phyloP scores from a whole-genome alignment of 768 basidiomycete genomes.

The Boletellus emodensis region DNA sequence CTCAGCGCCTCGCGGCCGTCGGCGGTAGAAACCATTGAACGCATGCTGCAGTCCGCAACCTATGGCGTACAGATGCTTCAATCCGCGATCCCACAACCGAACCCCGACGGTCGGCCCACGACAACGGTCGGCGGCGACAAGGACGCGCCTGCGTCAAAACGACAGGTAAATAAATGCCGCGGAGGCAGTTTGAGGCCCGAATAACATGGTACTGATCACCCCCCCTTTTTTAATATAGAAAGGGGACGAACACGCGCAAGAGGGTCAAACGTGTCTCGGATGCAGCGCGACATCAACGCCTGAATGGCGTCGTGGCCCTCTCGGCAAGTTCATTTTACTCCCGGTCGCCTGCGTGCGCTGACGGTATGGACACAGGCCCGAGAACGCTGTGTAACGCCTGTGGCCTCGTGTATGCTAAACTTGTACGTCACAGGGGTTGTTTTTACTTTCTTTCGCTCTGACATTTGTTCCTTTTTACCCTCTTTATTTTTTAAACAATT shows the following conservation, averaged over 20 bases:
- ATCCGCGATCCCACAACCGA: constrained; percentile 26
- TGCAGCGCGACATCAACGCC: constrained; percentile 83
- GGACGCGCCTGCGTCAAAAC: constrained; percentile 29
- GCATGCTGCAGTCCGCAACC: constrained; percentile 42
- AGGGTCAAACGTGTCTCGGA: constrained; percentile 74
- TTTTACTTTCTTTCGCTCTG: constrained; percentile 16
- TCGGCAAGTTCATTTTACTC: constrained; percentile 51
- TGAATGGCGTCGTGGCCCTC: constrained; percentile 80
- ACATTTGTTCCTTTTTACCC: constrained; percentile 12
- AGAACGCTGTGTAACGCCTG: constrained; percentile 84
- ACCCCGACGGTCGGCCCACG: constrained; percentile 25
- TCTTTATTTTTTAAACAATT: neutral
- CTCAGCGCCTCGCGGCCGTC: constrained; percentile 21
- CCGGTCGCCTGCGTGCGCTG: constrained; percentile 20
- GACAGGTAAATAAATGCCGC: constrained; percentile 32
- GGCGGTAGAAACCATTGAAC: constrained; percentile 37
- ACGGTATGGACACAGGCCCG: constrained; percentile 50
- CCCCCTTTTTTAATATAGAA: constrained; percentile 23
- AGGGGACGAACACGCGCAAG: constrained; percentile 43
- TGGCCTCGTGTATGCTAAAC: constrained; percentile 82
- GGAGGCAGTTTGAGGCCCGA: constrained; percentile 21
- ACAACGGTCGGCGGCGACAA: constrained; percentile 26
- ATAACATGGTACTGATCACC: constrained; percentile 27
- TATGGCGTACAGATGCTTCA: constrained; percentile 34
- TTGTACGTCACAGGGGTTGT: constrained; percentile 48